Base-by-base conservation (phyloP, 805 yeast species). In the Kregervanrija delftensis region DNA sequence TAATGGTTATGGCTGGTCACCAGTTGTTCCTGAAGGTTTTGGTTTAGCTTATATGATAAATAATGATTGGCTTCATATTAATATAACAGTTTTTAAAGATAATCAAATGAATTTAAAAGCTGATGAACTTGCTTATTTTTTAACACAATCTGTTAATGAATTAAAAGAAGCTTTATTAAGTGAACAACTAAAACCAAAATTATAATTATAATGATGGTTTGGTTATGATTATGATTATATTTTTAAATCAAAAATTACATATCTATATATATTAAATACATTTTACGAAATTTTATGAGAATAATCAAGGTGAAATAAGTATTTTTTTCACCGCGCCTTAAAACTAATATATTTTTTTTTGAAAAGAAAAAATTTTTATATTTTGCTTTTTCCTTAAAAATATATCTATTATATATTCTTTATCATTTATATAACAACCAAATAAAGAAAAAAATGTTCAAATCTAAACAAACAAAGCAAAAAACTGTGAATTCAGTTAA, bases 1-100 rank as follows among this genome's bases (percentile, higher is more conserved):
- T 67, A 88, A 88, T 62, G 90, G 95, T 38, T 91, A 90, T 74
- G 99, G 99, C 32, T 91, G 89, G 87, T 79, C 96, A 14, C 96
- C 95, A 64, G 98, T 93, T 41, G 81, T 85, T 55, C 96, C 90
- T 59, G 86, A 83, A 49, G 99, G 99, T 8, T 81, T 86, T 57
- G 99, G 98, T 8, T 74, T 87, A 50, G 97, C 96, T 8, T 91
- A 91, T 71, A 87, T 89, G 87, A 74, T 91, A 58, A 89, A 86
- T 72, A 77, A 78, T 48, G 84, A 90, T 55, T 83, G 86, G 79
- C 58, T 89, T 52, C 91, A 89, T 61, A 79, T 93, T 58, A 91
- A 90, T 66, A 81, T 91, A 50, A 82, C 89, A 40, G 77, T 81
- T 50, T 83, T 79, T 71, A 80, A 76, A 65, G 76, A 79, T 37